Base-by-base conservation (phyloP, 441 rosid genomes). In the Dalechampia spathulata region DNA sequence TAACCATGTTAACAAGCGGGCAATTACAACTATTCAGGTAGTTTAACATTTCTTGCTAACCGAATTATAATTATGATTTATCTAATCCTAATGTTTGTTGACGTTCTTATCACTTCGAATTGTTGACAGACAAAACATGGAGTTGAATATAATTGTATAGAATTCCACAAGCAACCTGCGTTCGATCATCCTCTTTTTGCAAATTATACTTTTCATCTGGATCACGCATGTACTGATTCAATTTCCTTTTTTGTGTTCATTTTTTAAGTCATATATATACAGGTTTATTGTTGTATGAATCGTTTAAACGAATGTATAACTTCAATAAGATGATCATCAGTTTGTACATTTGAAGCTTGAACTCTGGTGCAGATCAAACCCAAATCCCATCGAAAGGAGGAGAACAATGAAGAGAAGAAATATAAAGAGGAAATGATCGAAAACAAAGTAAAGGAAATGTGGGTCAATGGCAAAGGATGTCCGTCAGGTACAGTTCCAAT, bases 171-270 rank as follows among this genome's bases (percentile, higher is more conserved):
- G 15, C 72, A 72, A 39, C 66, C 66, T 0, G 72, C 69, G 0
- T 72, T 67, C 21, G 49, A 72, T 40, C 63, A 72, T 45, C 75
- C 72, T n/a, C 28, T 40, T 2, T 26, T 67, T 10, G 55, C 41
- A 27, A 59, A 72, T 43, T 66, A 50, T 7, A 42, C 26, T 0
- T 52, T 39, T 17, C 49, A 65, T 55, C 38, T 28, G n/a, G n/a
- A n/a, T 20, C 40, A 51, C 41, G 55, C 34, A 16, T 17, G 9
- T 41, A 7, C n/a, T 41, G 7, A 9, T 41, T 41, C n/a, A 9
- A 19, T 16, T 2, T 16, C 22, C 20, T 2, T 17, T 19, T 6
- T 43, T 9, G 8, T 1, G 5, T 43, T n/a, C 6, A 3, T 2
- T 8, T 43, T 16, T 17, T 5, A 0, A 17, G 6, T 43, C 2